Conservation (phyloP, 2,329 filamentous ascomycete genomes). For the Pestalotiopsis sp. region DNA sequence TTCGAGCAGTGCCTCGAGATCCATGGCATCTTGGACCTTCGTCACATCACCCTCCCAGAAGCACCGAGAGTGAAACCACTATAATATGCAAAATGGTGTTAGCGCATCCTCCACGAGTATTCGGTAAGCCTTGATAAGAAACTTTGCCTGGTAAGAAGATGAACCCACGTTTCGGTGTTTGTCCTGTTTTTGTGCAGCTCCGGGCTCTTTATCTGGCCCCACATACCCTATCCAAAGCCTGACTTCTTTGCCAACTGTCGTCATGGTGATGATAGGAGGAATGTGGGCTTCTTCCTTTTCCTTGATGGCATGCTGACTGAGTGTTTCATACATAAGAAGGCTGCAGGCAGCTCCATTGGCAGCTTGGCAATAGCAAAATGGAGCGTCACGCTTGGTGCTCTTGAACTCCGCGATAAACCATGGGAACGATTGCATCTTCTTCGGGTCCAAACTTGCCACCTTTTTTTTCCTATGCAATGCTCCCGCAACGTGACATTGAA, state of each 20-base stretch:
- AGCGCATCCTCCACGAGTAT: not conserved
- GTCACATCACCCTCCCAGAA: conserved; percentile 1
- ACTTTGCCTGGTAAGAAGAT: not conserved
- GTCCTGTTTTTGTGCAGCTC: not conserved
- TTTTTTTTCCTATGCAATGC: too few relatives aligned
- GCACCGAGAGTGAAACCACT: conserved; percentile 6
- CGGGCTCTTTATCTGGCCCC: not conserved
- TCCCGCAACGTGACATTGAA: too few relatives aligned
- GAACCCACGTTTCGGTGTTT: not conserved
- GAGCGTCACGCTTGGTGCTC: too few relatives aligned
- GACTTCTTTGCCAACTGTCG: not conserved
- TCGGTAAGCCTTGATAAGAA: not conserved
- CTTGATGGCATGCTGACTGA: not conserved
- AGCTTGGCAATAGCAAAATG: not conserved
- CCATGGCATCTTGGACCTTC: conserved; percentile 3
- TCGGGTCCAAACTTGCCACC: too few relatives aligned
- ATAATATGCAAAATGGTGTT: not conserved
- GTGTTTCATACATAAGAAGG: conserved; percentile 1
- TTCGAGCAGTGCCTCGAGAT: not conserved
- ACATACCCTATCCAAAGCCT: conserved; percentile 3
- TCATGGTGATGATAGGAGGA: not conserved
- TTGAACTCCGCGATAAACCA: too few relatives aligned
- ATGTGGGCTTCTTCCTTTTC: not conserved
- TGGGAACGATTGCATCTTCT: too few relatives aligned
- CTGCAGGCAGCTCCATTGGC: not conserved